Conservation (phyloP, 257 asterid genomes). For the Solanum etuberosum region DNA sequence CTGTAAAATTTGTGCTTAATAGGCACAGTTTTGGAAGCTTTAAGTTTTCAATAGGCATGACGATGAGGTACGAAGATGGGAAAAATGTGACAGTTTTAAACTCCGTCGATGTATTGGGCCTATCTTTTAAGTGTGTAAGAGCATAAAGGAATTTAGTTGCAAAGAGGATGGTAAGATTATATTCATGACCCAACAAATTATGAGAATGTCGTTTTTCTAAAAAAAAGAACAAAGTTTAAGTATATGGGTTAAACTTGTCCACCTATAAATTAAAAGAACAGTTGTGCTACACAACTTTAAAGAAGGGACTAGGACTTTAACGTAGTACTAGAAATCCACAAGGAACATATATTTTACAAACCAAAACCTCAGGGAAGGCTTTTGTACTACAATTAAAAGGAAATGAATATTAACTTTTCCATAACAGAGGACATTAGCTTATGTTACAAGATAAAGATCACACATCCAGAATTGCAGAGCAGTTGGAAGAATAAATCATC, state of each 20-base stretch:
- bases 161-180: not conserved
- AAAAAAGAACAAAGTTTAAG: not conserved
- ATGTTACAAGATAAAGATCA: not conserved
- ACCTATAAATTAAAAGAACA: not conserved
- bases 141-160: not conserved
- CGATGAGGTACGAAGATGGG: not conserved
- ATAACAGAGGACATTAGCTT: not conserved
- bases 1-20: not conserved
- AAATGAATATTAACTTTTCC: not conserved
- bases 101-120: not conserved
- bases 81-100: not conserved
- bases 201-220: not conserved
- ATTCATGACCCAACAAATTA: not conserved
- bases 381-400: not conserved
- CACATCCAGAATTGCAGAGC: not conserved
- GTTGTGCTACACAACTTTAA: not conserved
- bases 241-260: not conserved
- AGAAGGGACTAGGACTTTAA: not conserved
- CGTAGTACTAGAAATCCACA: not conserved
- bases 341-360: not conserved
- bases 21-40: not conserved
- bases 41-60: not conserved
- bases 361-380: not conserved
- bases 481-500: not conserved
- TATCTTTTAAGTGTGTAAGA: not conserved